Evolutionary conservation across 2,329 filamentous ascomycete species (phyloP).

Genomic region (Nigrospora osmanthi): DNA sequence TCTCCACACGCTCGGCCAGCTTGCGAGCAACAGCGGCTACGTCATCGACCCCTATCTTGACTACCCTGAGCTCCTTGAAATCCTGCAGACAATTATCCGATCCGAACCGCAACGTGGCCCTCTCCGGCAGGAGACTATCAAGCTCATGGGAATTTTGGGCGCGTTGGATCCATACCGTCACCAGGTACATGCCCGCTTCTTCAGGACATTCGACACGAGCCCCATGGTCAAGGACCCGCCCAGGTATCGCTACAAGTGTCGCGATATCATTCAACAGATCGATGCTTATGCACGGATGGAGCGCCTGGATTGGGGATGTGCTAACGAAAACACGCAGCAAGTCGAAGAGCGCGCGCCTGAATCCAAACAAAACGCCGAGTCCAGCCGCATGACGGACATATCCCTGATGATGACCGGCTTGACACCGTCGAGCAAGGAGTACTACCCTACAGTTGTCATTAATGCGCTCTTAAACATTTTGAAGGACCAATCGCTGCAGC

Average conservation of each 20-base stretch:
- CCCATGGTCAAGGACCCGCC: neutral
- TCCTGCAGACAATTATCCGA: slow-evolving; percentile 89
- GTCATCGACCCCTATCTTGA: slow-evolving; percentile 95
- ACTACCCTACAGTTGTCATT: slow-evolving; percentile 96
- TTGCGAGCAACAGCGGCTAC: slow-evolving; percentile 94
- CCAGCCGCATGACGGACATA: slow-evolving; percentile 75
- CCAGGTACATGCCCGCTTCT: slow-evolving; percentile 40
- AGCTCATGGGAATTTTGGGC: slow-evolving; percentile 89
- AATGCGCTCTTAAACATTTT: slow-evolving; percentile 89
- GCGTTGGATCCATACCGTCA: slow-evolving; percentile 95
- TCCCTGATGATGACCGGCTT: slow-evolving; percentile 96
- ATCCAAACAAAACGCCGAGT: slow-evolving; percentile 58
- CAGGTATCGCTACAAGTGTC: neutral
- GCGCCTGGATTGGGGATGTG: neutral
- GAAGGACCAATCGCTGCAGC: slow-evolving; percentile 80
- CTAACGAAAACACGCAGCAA: slow-evolving; percentile 39
- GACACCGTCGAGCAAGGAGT: slow-evolving; percentile 94
- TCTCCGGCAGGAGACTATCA: slow-evolving; percentile 88
- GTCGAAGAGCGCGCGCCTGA: slow-evolving; percentile 86
- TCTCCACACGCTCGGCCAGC: slow-evolving; percentile 79
- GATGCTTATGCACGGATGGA: neutral
- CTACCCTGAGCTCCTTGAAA: slow-evolving; percentile 86
- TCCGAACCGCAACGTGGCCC: slow-evolving; percentile 78
- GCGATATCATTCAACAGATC: too few relatives aligned
- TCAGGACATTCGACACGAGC: slow-evolving; percentile 3